Evolutionary conservation across 192 early-diverging fungal species (phyloP), one percentile per base, ranked within the genome.

Genomic region (Coemansia brasiliensis): DNA sequence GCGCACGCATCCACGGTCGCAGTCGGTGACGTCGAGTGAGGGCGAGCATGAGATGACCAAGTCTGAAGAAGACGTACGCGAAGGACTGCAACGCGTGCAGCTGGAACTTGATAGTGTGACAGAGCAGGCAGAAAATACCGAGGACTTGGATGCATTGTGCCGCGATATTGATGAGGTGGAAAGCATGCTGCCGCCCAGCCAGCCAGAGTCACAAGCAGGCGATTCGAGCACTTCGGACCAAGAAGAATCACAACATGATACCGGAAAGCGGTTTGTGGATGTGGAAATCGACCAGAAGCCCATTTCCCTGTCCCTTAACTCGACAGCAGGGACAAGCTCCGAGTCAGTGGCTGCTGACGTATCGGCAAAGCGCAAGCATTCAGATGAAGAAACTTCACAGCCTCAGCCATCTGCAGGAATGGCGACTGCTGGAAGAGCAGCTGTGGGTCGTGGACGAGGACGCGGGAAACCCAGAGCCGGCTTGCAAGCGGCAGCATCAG

Each of bases 341-440:
- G 54, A 21, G 25, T 44, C 55, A 12, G 54, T 43, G 16, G 49
- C 39, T 4, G 61, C 38, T 16, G 35, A 63, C 26, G 20, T 12
- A 1, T 21, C 53, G 24, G 52, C 59, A 11, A 70, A 77, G 57
- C 74, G 74, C 67, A 77, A 77, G 56, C 64, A 67, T n/a, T 77
- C 74, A 16, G 63, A 63, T 29, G 60, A 68, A 39, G 67, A 65
- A 39, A 41, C 12, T 38, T 41, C 57, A 3, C 32, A 35, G 32
- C 6, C 6, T 35, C 32, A 35, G 32, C 32, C 6, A 7, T 10
- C 32, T 1, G 56, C 37, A 4, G 18, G 50, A 4, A 43, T n/a
- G 4, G 41, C 41, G n/a, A 16, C 41, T 16, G 16, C 41, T 3
- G 41, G n/a, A 5, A 20, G 51, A 3, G 37, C 37, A 7, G 25